A percentile compares a stretch with the other conserved stretches of the same genome.
phyloP scores from a whole-genome alignment of 2,329 filamentous ascomycete genomes.

The Ophidiomyces ophidiicola region DNA sequence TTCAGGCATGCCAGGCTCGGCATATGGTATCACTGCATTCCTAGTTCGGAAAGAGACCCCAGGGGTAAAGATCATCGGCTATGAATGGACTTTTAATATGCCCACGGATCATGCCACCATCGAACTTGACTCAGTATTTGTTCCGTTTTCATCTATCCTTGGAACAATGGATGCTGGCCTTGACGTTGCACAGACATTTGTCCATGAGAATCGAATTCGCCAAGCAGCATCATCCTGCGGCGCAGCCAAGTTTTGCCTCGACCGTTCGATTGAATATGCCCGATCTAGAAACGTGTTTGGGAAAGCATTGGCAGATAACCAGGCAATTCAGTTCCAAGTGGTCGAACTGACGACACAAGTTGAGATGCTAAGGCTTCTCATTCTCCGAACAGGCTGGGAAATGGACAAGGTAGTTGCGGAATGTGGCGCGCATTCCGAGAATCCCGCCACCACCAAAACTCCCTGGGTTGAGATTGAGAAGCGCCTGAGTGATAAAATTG shows the following conservation, averaged over 20 bases:
- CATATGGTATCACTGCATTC: slow-evolving; percentile 49
- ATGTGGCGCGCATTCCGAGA: slow-evolving; percentile 20
- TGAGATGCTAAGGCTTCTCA: slow-evolving; percentile 50
- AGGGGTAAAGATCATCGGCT: slow-evolving; percentile 45
- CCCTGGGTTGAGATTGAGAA: slow-evolving; percentile 45
- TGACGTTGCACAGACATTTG: slow-evolving; percentile 51
- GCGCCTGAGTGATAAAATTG: slow-evolving; percentile 49
- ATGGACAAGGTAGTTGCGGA: slow-evolving; percentile 41
- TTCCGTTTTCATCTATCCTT: slow-evolving; percentile 42
- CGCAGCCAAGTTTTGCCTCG: slow-evolving; percentile 48
- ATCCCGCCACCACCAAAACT: slow-evolving; percentile 16
- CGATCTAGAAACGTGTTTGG: slow-evolving; percentile 44
- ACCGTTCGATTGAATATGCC: slow-evolving; percentile 46
- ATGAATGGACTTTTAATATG: slow-evolving; percentile 57
- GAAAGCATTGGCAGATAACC: slow-evolving; percentile 45
- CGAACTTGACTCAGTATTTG: slow-evolving; percentile 44
- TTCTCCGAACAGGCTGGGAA: slow-evolving; percentile 48
- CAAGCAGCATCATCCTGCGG: slow-evolving; percentile 51
- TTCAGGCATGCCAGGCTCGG: slow-evolving; percentile 40
- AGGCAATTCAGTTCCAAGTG: slow-evolving; percentile 52
- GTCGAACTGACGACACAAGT: slow-evolving; percentile 51
- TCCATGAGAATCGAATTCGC: slow-evolving; percentile 54
- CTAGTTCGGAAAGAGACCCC: slow-evolving; percentile 43
- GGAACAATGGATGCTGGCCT: slow-evolving; percentile 44
- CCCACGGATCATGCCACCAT: slow-evolving; percentile 54